Base-by-base conservation (phyloP, 257 asterid species). In the Parsonsia alboflavescens region DNA sequence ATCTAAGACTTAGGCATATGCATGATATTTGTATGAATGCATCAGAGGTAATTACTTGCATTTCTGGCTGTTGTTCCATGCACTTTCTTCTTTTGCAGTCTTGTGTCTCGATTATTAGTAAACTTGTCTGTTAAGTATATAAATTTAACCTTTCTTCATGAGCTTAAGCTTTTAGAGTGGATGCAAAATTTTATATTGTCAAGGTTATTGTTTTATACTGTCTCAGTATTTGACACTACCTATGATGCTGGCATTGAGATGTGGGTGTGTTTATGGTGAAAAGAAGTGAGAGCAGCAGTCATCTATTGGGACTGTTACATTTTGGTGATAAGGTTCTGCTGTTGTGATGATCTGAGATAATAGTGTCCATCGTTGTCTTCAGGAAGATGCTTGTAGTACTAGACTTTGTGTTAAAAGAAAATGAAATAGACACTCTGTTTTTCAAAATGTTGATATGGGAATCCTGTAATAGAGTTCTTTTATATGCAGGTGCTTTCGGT, bases 401-500 rank as follows among this genome's bases (percentile, higher is more conserved):
- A 53, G 21, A 53, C 13, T 11, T 61, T 26, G 9, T 26, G 4
- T 12, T 5, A 9, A 39, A 63, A 63, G 16, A 17, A n/a, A 49
- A 52, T 28, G 13, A 30, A 28, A n/a, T 26, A 10, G 24, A 46
- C 10, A 5, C 22, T 5, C 33, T 7, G 26, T 26, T 70, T 52
- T 13, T 49, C 22, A 3, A 33, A 65, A 41, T 65, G 49, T 65
- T 7, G 22, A 39, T 19, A 19, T 65, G 50, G 45, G 2, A 39
- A 36, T 1, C 21, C 44, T 36, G 45, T 65, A 65, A 16, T 65
- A 17, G 50, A 39, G 50, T 65, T 65, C 4, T n/a, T 21, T 70
- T 46, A 46, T 50, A 21, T 74, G 77, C 90, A 93, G 98, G 97
- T 93, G 83, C 91, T 93, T 73, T 89, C 97, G 10, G 98, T 93